Percentiles rank a stretch among this genome's conserved stretches.
Evolutionary conservation across 169 alveolate genomes (phyloP).

Genomic region (Plasmodium inui): DNA sequence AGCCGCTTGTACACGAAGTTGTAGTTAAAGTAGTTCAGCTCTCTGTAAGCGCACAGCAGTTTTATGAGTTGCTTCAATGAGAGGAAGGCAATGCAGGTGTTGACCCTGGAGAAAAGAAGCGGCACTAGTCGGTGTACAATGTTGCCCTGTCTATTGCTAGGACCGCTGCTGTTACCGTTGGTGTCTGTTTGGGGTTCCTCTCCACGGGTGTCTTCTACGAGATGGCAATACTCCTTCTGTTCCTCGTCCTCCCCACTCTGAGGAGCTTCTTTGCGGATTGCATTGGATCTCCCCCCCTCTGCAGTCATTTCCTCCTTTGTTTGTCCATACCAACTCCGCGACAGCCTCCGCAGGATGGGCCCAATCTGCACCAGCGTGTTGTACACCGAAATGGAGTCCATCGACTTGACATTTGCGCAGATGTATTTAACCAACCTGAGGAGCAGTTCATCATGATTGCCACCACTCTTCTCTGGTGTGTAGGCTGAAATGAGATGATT

Average conservation of each 20-base stretch:
- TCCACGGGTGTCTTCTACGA: background rate
- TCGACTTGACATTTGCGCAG: constrained; percentile 12
- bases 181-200: background rate
- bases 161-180: background rate
- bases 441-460: background rate
- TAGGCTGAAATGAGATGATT: constrained; percentile 62
- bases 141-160: background rate
- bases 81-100: constrained; percentile 62
- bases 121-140: constrained; percentile 10
- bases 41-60: constrained; percentile 47
- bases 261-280: background rate
- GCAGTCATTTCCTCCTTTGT: background rate
- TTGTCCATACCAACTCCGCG: background rate
- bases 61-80: constrained; percentile 53
- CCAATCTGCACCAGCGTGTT: constrained; percentile 42
- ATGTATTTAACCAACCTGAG: constrained; percentile 18
- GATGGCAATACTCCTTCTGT: constrained; percentile 2
- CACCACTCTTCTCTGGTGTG: constrained; percentile 4
- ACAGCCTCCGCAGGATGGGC: background rate
- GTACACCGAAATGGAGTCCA: constrained; percentile 73
- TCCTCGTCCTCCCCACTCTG: background rate
- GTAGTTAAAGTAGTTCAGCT: constrained; percentile 65
- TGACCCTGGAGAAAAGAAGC: constrained; percentile 54
- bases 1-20: constrained; percentile 42
- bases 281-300: background rate